A percentile compares a stretch with the other conserved stretches of the same genome.
phyloP scores from a whole-genome alignment of 495 filamentous ascomycete species.

The Tuber aestivum region DNA sequence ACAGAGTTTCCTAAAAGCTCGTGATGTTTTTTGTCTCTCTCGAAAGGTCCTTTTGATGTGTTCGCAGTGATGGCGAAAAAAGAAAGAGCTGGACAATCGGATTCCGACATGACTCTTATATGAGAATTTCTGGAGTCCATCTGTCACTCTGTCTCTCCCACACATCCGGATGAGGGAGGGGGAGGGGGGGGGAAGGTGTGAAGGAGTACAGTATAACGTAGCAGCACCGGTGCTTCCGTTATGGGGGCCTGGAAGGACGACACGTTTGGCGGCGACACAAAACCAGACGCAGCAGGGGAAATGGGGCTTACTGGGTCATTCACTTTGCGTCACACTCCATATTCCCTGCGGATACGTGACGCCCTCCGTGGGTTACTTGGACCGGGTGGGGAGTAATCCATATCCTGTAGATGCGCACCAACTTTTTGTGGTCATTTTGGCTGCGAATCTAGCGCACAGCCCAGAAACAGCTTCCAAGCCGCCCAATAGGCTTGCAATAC shows the following conservation, averaged over 20 bases:
- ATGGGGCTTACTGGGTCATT: background rate
- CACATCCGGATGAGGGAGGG: background rate
- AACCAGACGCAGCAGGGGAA: background rate
- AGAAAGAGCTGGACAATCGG: background rate
- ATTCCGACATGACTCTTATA: constrained; percentile 1
- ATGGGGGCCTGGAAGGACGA: background rate
- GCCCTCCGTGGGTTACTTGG: background rate
- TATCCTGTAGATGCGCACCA: background rate
- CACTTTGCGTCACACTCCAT: background rate
- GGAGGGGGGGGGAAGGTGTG: background rate
- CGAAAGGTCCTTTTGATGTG: background rate
- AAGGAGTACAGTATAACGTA: background rate
- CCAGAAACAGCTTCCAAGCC: background rate
- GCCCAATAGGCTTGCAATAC: background rate
- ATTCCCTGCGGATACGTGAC: background rate
- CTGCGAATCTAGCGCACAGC: background rate
- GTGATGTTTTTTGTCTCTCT: background rate
- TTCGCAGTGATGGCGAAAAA: constrained; percentile 5
- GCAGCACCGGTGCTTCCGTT: background rate
- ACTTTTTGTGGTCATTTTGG: background rate
- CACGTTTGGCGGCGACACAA: background rate
- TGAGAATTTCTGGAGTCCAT: background rate
- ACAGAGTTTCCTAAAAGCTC: background rate
- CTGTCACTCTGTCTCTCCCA: background rate
- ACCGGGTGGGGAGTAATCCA: background rate